Percentiles rank a stretch among this genome's conserved stretches.
phyloP scores from a whole-genome alignment of 208 protist genomes.

The Phytomonas francai region DNA sequence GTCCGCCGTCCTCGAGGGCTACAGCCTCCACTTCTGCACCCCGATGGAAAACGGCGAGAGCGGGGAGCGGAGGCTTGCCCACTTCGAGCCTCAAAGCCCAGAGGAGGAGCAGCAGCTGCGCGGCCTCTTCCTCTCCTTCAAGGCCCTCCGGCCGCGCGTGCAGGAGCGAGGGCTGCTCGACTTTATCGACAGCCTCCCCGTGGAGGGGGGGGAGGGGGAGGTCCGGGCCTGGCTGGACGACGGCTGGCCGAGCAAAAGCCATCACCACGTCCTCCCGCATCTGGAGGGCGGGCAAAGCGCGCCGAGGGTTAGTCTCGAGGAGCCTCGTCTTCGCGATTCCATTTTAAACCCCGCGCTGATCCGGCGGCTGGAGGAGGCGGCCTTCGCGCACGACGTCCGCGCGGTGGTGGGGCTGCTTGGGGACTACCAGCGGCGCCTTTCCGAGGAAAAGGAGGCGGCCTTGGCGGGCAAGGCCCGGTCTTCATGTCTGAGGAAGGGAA shows the following conservation, averaged over 20 bases:
- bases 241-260: conserved; percentile 38
- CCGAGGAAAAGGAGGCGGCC: conserved; percentile 25
- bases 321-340: conserved; percentile 61
- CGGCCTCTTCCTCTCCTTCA: conserved; percentile 32
- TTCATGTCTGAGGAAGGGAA: neutral
- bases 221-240: neutral
- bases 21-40: conserved; percentile 27
- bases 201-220: conserved; percentile 1
- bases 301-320: neutral
- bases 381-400: conserved; percentile 26
- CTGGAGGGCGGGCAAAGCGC: conserved; percentile 32
- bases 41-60: conserved; percentile 6
- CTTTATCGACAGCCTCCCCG: conserved; percentile 41
- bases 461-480: conserved; percentile 12
- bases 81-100: neutral
- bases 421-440: conserved; percentile 40
- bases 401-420: conserved; percentile 43
- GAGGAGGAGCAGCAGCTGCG: conserved; percentile 21
- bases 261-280: conserved; percentile 59
- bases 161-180: conserved; percentile 18
- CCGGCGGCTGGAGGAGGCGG: conserved; percentile 29
- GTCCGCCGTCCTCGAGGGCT: conserved; percentile 58
- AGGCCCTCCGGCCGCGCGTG: conserved; percentile 25
- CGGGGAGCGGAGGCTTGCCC: conserved; percentile 8
- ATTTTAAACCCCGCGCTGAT: conserved; percentile 51